Evolutionary conservation across 208 protist species (phyloP), one percentile per base, ranked within the genome.

Genomic region (Zelonia costaricensis): DNA sequence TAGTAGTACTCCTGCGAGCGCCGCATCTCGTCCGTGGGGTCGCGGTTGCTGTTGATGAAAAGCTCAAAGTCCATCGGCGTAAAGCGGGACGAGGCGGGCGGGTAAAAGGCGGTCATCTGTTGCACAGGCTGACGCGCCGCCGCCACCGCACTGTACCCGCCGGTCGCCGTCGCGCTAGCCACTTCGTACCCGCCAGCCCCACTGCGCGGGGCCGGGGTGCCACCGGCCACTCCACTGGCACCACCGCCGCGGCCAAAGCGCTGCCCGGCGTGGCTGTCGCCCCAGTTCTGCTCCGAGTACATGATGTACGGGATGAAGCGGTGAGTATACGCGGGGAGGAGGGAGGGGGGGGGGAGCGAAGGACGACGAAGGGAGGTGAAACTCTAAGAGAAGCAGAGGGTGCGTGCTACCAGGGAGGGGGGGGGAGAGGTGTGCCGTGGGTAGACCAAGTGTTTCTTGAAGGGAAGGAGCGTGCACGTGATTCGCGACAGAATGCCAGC

Each of bases 61-160:
- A 92, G 72, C 60, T 92, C 84, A 72, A 94, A 94, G 75, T 94
- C 88, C 82, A 94, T 86, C 1, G 81, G 77, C 10, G 83, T 94
- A 46, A 82, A 91, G 36, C 88, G 81, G 1, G 74, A 73, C 51
- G 53, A 48, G 13, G 69, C 31, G 7, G 70, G 65, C 4, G 70
- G 59, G 48, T 75, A 74, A 22, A 70, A 66, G 13, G 38, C 9
- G 1, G 54, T 51, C 23, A 56, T 12, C 53, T 75, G 69, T 51
- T 48, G 62, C 18, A 44, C 46, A 15, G 35, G 51, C 56, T 76
- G 69, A 9, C 49, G 54, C 16, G 61, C 46, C 8, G 69, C 54
- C 20, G 62, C 51, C 22, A 58, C 54, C 35, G 28, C 36, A 35
- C 51, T 65, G 57, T 65, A 72, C 13, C 30, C 35, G n/a, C 61